Evolutionary conservation across 2,329 filamentous ascomycete species (phyloP), one percentile per base, ranked within the genome.

Genomic region (Sphaerostilbella broomeana): DNA sequence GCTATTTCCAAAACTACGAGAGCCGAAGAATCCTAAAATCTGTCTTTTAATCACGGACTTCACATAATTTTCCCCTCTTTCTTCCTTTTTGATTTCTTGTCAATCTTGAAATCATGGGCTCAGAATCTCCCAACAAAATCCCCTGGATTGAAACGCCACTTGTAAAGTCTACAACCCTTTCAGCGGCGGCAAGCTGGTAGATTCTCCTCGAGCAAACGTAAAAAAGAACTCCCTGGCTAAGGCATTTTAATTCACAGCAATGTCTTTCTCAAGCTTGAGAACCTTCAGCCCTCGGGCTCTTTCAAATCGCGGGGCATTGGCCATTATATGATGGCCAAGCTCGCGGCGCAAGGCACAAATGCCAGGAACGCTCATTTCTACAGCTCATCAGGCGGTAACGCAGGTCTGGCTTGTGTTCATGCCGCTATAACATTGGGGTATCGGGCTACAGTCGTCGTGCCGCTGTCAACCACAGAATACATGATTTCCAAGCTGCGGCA

Each of bases 301-400:
- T 94, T 92, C 77, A 90, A 92, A 61, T 88, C 84, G 29, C 73
- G 77, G 51, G 84, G 82, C 40, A 78, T 89, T 49, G 84, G 84
- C 51, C 76, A 85, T 62, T 75, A 82, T 53, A 77, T 86, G 57
- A 69, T 79, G 37, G 66, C 69, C 25, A 47, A 47, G 24, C 53
- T 55, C 21, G 46, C 33, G 11, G 30, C 40, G 7, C 17, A 31
- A 16, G 45, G 42, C 19, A 36, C 46, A 5, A 29, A 40, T 30
- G 35, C 43, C 9, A 32, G 29, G 18, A 33, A 40, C 3, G 44
- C 46, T 12, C 81, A 85, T 62, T 87, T 88, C 68, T 88, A 80
- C 62, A 78, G 72, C 50, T 82, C 80, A 4, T 83, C 77, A 0
- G 85, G 83, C 47, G 86, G 86, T 38, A 92, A 92, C 51, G 86